Percentiles rank a stretch among this genome's conserved stretches.
These are phyloP conservation scores for Chaetomium globosum DNA, from an alignment of 2,329 filamentous ascomycete species.

Conservation along the genomic window DNA sequence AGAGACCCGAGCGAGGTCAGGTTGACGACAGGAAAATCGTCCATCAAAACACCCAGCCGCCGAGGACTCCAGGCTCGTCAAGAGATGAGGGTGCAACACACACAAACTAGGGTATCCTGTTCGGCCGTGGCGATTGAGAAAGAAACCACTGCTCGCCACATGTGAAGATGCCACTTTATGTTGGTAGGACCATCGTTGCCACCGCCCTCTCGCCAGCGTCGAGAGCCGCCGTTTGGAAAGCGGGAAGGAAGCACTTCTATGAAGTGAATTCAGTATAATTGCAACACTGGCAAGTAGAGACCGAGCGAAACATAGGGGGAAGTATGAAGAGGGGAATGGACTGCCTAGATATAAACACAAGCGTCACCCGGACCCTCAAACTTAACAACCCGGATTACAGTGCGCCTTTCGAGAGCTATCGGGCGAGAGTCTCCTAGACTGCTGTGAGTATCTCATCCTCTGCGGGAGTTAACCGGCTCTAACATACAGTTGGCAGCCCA, in stretches of 20 bases:
- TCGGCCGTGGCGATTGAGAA: too few relatives aligned
- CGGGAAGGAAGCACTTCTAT: background rate
- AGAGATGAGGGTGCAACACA: too few relatives aligned
- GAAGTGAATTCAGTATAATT: too few relatives aligned
- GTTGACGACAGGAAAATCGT: too few relatives aligned
- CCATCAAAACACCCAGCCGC: too few relatives aligned
- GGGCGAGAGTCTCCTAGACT: background rate
- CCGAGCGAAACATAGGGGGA: background rate
- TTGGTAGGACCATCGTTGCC: background rate
- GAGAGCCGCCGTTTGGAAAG: background rate
- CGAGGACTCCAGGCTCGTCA: too few relatives aligned
- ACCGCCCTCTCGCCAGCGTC: background rate
- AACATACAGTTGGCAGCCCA: background rate
- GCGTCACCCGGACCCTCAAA: too few relatives aligned
- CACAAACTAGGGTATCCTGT: too few relatives aligned
- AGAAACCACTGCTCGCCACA: too few relatives aligned
- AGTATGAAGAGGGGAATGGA: background rate
- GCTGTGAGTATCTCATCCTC: background rate
- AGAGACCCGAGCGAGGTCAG: too few relatives aligned
- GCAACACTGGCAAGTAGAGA: background rate
- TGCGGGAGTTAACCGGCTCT: background rate
- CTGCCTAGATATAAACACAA: background rate
- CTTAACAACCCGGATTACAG: too few relatives aligned
- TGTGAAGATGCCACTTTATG: too few relatives aligned
- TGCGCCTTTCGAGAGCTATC: background rate